Evolutionary conservation across 2,329 filamentous ascomycete genomes (phyloP).

Genomic region (Pyrenophora teres): DNA sequence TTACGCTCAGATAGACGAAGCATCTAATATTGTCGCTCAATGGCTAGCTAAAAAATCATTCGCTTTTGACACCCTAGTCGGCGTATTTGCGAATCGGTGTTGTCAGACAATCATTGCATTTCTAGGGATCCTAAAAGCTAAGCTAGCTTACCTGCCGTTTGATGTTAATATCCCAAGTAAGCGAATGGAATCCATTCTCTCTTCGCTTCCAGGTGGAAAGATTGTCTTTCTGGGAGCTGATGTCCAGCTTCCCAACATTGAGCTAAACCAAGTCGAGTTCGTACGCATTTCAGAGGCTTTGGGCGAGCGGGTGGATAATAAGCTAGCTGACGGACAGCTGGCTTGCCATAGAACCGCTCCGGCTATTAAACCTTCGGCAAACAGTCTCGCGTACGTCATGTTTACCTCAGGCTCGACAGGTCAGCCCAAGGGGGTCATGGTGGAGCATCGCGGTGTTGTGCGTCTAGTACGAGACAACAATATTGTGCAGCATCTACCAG

Average conservation of each 20-base stretch:
- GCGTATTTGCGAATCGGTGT: conserved; percentile 21
- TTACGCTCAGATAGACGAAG: conserved; percentile 11
- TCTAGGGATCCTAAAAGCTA: conserved; percentile 49
- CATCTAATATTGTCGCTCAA: conserved; percentile 7
- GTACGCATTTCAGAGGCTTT: conserved; percentile 15
- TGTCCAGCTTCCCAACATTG: background rate
- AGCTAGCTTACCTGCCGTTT: too few relatives aligned
- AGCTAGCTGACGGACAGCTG: too few relatives aligned
- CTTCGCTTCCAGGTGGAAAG: conserved; percentile 52
- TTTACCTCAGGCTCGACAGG: conserved; percentile 58
- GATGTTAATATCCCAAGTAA: conserved; percentile 40
- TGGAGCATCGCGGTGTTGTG: too few relatives aligned
- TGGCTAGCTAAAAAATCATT: conserved; percentile 2
- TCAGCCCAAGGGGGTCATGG: too few relatives aligned
- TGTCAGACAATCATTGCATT: conserved; percentile 40
- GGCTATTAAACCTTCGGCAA: conserved; percentile 11
- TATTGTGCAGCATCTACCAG: conserved; percentile 11
- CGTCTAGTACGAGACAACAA: conserved; percentile 23
- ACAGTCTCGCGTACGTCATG: conserved; percentile 61
- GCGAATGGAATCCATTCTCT: conserved; percentile 37
- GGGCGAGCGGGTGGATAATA: conserved; percentile 45
- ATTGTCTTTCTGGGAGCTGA: conserved; percentile 38
- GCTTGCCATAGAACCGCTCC: too few relatives aligned
- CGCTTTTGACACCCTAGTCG: conserved; percentile 12
- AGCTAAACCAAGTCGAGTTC: background rate